Base-by-base conservation (phyloP, 768 basidiomycete species). In the Fomitopsis pulvina region DNA sequence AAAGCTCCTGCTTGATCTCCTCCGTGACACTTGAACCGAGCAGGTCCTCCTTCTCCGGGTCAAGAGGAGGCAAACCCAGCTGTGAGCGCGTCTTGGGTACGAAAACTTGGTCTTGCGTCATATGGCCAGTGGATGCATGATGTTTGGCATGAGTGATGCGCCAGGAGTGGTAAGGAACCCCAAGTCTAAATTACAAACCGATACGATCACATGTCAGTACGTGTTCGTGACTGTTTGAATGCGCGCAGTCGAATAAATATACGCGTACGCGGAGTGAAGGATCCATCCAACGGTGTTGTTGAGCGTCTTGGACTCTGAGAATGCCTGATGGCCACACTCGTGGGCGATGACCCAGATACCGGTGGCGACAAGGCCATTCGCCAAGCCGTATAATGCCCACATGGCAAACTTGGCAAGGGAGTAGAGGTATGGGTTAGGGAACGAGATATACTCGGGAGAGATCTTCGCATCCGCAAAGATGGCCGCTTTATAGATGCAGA, bases 131-230 rank as follows among this genome's bases (percentile, higher is more conserved):
- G 0, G 87, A 85, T 14, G 95, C 95, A 66, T 99, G 95, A 68
- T 99, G 95, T 67, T 92, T 90, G 22, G 79, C 91, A 65, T 97
- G 95, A 3, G 83, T 85, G 63, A 96, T 91, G 55, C 92, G 79
- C 95, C 94, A 98, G 4, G 92, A 89, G 64, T 97, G 92, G 71
- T 92, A 99, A 4, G 95, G 95, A 12, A 98, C 95, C 42, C 94
- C 86, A 51, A 97, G 80, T 47, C 90, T 91, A 54, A 27, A 27
- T 41, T 41, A 20, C 38, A 41, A 22, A 50, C 12, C n/a, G 34
- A 20, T 14, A 48, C 32, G 24, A 49, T 55, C 57, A 54, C 61
- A 64, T 62, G 60, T 66, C 55, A 61, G 45, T 21, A 14, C 20
- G 20, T 10, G 2, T 43, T 24, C 21, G 25, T 12, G 22, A 41